Percentiles rank a stretch among this genome's conserved stretches.
These are phyloP conservation scores for Teratosphaeriaceae sp. DNA, from an alignment of 2,329 filamentous ascomycete genomes.

Conservation along the genomic window DNA sequence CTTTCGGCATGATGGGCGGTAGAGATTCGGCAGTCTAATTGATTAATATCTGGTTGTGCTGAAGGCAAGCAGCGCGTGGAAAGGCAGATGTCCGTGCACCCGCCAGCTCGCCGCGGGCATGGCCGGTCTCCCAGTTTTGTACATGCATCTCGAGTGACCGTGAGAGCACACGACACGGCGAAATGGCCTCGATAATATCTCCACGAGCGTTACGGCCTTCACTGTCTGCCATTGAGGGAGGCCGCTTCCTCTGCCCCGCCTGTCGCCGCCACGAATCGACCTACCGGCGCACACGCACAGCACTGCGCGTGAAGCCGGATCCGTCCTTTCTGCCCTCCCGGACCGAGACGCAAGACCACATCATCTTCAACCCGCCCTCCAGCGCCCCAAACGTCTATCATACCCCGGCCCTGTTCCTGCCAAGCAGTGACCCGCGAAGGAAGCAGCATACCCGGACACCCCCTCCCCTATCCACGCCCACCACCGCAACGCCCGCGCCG, in stretches of 20 bases:
- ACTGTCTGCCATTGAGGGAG: not conserved
- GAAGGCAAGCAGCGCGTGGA: not conserved
- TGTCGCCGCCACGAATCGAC: slow-evolving; percentile 38
- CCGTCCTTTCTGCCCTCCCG: slow-evolving; percentile 34
- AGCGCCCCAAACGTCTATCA: slow-evolving; percentile 57
- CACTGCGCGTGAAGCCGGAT: slow-evolving; percentile 39
- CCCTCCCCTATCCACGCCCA: too few species aligned
- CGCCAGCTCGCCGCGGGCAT: not conserved
- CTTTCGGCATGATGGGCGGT: slow-evolving; percentile 10
- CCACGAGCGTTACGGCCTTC: slow-evolving; percentile 4
- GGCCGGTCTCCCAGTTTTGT: not conserved
- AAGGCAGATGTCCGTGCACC: not conserved
- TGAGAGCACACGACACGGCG: not conserved
- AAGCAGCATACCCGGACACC: slow-evolving; percentile 34
- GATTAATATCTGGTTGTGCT: too few species aligned
- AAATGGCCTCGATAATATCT: slow-evolving; percentile 7
- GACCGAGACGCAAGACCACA: slow-evolving; percentile 42
- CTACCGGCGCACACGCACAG: slow-evolving; percentile 41
- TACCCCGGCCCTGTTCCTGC: slow-evolving; percentile 60
- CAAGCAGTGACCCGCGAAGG: slow-evolving; percentile 49
- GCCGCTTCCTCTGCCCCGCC: slow-evolving; percentile 22
- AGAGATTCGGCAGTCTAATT: too few species aligned
- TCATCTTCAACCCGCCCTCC: slow-evolving; percentile 61
- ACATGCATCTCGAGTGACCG: not conserved
- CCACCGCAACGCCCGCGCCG: slow-evolving; percentile 5